These are phyloP conservation scores for Lactarius quietus DNA, from an alignment of 768 basidiomycete species.

Conservation along the genomic window DNA sequence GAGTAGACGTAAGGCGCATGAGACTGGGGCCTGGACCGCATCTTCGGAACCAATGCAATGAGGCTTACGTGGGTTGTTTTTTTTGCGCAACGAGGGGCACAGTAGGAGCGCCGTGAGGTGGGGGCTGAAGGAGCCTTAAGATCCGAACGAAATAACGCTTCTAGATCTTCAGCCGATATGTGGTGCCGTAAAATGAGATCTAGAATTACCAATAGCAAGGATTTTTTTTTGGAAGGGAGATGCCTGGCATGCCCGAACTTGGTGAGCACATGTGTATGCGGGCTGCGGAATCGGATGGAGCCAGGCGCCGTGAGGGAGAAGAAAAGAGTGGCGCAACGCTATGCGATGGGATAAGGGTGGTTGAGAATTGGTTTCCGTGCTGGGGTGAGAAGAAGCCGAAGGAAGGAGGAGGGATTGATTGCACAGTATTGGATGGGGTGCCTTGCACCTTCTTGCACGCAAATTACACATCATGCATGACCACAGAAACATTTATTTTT, in stretches of 20 bases:
- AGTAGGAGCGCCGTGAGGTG: not conserved
- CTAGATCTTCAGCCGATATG: constrained; percentile 5
- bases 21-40: not conserved
- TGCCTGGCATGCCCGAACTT: not conserved
- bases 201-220: not conserved
- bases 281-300: constrained; percentile 9
- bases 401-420: too few species aligned
- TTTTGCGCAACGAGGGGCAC: not conserved
- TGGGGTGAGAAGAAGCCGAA: not conserved
- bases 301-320: not conserved
- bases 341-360: not conserved
- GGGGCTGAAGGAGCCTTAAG: constrained; percentile 6
- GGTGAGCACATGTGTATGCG: not conserved
- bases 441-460: too few species aligned
- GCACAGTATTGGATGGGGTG: too few species aligned
- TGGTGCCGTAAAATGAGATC: constrained; percentile 8
- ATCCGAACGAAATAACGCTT: constrained; percentile 11
- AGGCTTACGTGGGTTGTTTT: not conserved
- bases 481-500: not conserved
- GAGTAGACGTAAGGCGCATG: not conserved
- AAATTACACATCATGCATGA: not conserved
- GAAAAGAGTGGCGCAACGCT: not conserved
- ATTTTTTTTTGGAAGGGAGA: not conserved
- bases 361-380: not conserved
- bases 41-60: not conserved